phyloP scores from a whole-genome alignment of 208 protist genomes.

The Trichomonas gallinae region DNA sequence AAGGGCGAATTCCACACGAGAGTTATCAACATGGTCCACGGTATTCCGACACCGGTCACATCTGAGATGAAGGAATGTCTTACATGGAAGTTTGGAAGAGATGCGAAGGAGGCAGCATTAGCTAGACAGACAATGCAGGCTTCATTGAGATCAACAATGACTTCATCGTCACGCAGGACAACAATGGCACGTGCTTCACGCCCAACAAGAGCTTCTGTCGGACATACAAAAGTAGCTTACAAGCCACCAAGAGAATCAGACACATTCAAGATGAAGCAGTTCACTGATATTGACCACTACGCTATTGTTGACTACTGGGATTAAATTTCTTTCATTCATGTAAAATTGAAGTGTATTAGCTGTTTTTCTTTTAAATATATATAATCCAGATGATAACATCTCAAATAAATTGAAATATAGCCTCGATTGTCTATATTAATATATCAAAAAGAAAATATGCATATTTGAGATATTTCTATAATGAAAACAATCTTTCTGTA shows the following conservation, averaged over 20 bases:
- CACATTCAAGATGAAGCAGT: neutral
- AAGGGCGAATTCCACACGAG: neutral
- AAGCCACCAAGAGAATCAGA: neutral
- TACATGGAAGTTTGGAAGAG: neutral
- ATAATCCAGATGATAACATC: too few species aligned
- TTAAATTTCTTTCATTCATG: neutral
- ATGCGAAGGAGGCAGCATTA: neutral
- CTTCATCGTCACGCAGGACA: neutral
- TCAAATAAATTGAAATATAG: too few species aligned
- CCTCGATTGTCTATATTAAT: too few species aligned
- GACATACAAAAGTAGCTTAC: neutral
- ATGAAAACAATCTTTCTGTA: too few species aligned
- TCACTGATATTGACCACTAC: neutral
- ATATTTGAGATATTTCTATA: too few species aligned
- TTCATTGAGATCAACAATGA: neutral
- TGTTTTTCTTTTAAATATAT: too few species aligned
- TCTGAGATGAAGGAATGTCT: neutral
- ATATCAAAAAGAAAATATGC: too few species aligned
- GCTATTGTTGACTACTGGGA: constrained; percentile 7
- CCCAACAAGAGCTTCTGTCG: neutral
- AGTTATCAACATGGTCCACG: neutral
- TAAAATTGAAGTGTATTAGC: too few species aligned
- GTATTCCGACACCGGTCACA: neutral
- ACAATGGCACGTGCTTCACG: neutral
- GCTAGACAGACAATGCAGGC: neutral